Conservation (phyloP, 768 basidiomycete genomes). For the Boletellus sp. region DNA sequence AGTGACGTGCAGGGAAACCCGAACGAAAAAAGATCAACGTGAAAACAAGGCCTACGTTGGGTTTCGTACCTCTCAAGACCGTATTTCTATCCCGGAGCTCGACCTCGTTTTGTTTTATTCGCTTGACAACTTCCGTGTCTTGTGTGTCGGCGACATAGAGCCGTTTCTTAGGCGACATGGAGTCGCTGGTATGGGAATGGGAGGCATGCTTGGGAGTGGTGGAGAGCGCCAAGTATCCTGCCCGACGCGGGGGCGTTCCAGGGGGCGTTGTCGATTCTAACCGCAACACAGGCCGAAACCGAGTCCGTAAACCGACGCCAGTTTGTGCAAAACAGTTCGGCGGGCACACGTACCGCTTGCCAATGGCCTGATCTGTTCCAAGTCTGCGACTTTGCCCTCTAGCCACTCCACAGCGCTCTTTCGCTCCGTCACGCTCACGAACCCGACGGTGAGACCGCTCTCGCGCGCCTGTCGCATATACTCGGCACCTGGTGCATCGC, state of each 20-base stretch:
- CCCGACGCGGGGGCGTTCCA: conserved; percentile 47
- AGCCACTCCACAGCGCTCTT: conserved; percentile 86
- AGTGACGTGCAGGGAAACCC: background rate
- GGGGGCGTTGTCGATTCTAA: conserved; percentile 59
- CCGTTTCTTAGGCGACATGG: conserved; percentile 56
- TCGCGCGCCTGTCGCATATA: conserved; percentile 87
- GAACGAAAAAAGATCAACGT: background rate
- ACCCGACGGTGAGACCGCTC: conserved; percentile 63
- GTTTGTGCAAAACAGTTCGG: background rate
- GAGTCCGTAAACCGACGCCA: background rate
- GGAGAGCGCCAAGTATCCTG: conserved; percentile 19
- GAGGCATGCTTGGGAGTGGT: conserved; percentile 21
- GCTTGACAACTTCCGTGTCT: conserved; percentile 85
- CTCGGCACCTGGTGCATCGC: conserved; percentile 72
- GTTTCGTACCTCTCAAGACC: conserved; percentile 77
- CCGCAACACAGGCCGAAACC: background rate
- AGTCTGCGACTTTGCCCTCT: conserved; percentile 44
- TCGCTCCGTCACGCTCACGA: conserved; percentile 86
- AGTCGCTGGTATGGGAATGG: conserved; percentile 23
- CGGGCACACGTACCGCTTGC: conserved; percentile 16
- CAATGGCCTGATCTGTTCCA: conserved; percentile 25
- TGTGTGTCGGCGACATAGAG: conserved; percentile 74
- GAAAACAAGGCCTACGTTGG: conserved; percentile 59
- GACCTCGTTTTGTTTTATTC: conserved; percentile 68
- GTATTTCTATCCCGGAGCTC: conserved; percentile 80